These are phyloP conservation scores for Pichia sp. DNA, from an alignment of 1,139 yeast genomes.

Conservation along the genomic window DNA sequence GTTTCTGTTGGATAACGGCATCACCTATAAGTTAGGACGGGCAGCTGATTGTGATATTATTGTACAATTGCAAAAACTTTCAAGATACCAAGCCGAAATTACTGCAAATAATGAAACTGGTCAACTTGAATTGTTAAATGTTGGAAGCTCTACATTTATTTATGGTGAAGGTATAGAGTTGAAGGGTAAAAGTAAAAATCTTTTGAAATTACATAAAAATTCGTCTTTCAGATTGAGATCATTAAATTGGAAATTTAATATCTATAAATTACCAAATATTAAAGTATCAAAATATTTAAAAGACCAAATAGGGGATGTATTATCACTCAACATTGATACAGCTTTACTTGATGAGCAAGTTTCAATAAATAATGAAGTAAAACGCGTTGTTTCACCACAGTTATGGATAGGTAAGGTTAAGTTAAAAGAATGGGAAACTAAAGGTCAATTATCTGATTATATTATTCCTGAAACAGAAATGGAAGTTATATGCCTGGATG, in stretches of 20 bases:
- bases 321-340: neutral
- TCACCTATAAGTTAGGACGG: conserved; percentile 5
- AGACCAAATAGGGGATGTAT: neutral
- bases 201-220: neutral
- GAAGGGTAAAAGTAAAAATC: neutral
- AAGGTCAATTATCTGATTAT: conserved; percentile 4
- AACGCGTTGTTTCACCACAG: neutral
- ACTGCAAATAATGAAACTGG: neutral
- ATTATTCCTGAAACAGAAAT: conserved; percentile 6
- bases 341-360: neutral
- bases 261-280: conserved; percentile 2
- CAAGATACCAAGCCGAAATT: conserved; percentile 6
- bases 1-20: neutral
- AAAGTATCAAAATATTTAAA: neutral
- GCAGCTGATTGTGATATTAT: conserved; percentile 1
- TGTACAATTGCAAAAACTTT: conserved; percentile 6
- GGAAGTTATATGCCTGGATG: neutral
- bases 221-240: conserved; percentile 2
- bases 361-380: neutral
- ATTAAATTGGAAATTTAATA: conserved; percentile 3
- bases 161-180: neutral
- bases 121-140: neutral
- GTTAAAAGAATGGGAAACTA: conserved; percentile 6
- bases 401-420: conserved; percentile 7
- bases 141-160: conserved; percentile 7